Evolutionary conservation across 176 grass and related monocot species (phyloP).

Genomic region (Secale cereale): DNA sequence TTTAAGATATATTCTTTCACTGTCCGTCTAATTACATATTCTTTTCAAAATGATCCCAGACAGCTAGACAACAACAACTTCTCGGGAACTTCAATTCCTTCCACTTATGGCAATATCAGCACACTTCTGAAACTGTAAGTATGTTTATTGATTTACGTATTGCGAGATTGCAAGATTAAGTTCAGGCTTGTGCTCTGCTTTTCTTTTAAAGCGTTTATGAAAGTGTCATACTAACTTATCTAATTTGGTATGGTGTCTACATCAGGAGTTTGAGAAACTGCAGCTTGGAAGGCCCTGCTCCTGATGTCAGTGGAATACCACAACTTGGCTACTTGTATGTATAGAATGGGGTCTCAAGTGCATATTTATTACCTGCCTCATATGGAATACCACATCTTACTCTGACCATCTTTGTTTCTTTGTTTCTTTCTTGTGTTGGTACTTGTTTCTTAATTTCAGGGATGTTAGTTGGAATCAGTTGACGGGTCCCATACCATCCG

Average conservation of each 20-base stretch:
- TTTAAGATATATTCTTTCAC: neutral
- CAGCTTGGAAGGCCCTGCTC: constrained; percentile 61
- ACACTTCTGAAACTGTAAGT: constrained; percentile 84
- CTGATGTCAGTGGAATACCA: constrained; percentile 57
- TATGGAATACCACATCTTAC: neutral
- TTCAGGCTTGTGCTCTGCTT: no score
- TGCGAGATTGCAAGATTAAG: no score
- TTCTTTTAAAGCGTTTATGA: no score
- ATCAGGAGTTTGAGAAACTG: constrained; percentile 85
- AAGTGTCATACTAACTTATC: no score
- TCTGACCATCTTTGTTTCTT: neutral
- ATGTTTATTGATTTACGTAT: constrained; percentile 26
- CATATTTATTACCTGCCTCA: neutral
- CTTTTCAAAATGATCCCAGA: constrained; percentile 35
- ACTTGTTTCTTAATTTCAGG: constrained; percentile 50
- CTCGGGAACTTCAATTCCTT: constrained; percentile 67
- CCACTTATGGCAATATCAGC: constrained; percentile 60
- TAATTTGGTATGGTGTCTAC: constrained; percentile 15
- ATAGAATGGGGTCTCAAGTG: neutral
- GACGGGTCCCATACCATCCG: constrained; percentile 55
- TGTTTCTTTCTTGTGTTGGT: constrained; percentile 13
- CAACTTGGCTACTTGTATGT: constrained; percentile 70
- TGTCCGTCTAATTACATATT: constrained; percentile 9
- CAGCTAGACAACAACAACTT: constrained; percentile 97
- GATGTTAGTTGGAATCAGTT: constrained; percentile 75